These are phyloP conservation scores for Podospora pseudoanserina DNA, from an alignment of 495 filamentous ascomycete genomes.

Conservation along the genomic window DNA sequence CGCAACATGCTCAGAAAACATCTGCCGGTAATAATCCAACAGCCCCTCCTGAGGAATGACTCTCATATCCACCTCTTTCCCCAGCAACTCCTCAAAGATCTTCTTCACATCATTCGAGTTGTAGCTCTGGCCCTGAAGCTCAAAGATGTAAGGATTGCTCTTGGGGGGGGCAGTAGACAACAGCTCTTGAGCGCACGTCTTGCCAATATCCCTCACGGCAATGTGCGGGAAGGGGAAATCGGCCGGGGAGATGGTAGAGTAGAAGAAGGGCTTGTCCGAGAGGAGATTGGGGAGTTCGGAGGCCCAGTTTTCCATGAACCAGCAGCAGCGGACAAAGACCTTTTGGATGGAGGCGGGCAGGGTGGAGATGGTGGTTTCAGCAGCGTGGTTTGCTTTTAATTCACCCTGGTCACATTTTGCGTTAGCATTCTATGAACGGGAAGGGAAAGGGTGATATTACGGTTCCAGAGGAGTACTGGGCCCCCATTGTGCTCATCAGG, in stretches of 20 bases:
- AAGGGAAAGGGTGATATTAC: constrained; percentile 8
- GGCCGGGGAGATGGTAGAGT: constrained; percentile 22
- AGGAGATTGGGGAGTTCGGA: constrained; percentile 16
- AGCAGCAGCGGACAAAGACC: constrained; percentile 25
- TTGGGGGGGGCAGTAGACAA: constrained; percentile 7
- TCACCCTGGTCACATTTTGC: constrained; percentile 20
- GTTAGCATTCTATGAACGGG: too few relatives aligned
- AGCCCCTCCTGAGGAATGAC: constrained; percentile 20
- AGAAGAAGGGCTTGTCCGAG: constrained; percentile 19
- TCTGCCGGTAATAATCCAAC: constrained; percentile 18
- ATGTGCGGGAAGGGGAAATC: constrained; percentile 9
- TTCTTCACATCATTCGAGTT: constrained; percentile 22
- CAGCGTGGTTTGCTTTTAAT: constrained; percentile 23
- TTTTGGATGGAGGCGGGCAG: constrained; percentile 15
- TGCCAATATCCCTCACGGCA: constrained; percentile 27
- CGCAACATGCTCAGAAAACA: constrained; percentile 22
- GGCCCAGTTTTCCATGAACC: constrained; percentile 32
- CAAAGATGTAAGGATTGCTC: constrained; percentile 22
- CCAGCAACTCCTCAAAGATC: constrained; percentile 19
- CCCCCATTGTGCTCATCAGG: constrained; percentile 20
- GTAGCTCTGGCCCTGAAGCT: constrained; percentile 22
- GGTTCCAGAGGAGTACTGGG: constrained; percentile 26
- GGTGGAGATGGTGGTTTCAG: constrained; percentile 14
- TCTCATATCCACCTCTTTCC: constrained; percentile 21
- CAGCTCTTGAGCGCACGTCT: constrained; percentile 16